These are phyloP conservation scores for Cantharellus anzutake DNA, from an alignment of 768 basidiomycete genomes.

Conservation along the genomic window DNA sequence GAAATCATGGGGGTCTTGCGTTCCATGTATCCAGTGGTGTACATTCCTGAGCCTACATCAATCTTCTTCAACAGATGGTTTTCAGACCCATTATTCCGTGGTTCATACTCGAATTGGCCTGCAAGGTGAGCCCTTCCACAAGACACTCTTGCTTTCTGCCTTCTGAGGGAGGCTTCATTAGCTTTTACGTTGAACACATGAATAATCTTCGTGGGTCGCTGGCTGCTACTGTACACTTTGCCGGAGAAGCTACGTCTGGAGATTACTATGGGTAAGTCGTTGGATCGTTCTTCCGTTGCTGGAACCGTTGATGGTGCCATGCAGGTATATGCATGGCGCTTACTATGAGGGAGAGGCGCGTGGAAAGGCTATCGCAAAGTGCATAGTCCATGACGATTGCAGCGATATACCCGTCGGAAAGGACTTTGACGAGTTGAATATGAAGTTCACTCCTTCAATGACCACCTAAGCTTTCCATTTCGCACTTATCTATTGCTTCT, in stretches of 20 bases:
- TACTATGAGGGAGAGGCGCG: constrained; percentile 3
- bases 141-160: constrained; percentile 10
- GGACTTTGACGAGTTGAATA: too few species aligned
- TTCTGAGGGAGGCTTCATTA: background rate
- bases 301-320: too few species aligned
- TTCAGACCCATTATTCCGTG: constrained; percentile 32
- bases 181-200: constrained; percentile 5
- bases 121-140: constrained; percentile 25
- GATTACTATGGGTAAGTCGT: background rate
- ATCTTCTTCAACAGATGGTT: constrained; percentile 40
- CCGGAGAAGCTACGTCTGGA: constrained; percentile 4
- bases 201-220: constrained; percentile 6
- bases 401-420: too few species aligned
- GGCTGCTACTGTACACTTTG: background rate
- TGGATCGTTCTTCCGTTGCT: background rate
- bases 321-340: constrained; percentile 4
- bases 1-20: constrained; percentile 41
- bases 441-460: too few species aligned
- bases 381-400: background rate
- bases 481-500: too few species aligned
- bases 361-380: background rate
- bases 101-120: constrained; percentile 55
- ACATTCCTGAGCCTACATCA: constrained; percentile 34
- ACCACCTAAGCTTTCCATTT: too few species aligned
- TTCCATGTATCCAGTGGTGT: constrained; percentile 36